A percentile compares a stretch with the other conserved stretches of the same genome.
These are phyloP conservation scores for Prunus persica DNA, from an alignment of 306 rosid genomes.

Conservation along the genomic window Prunus_persica_NCBIv2 NC_034014.1:25521501-25522000, in stretches of 20 bases:
- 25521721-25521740: conserved; percentile 40
- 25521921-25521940: conserved; percentile 31
- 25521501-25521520: conserved; percentile 22
- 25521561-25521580: conserved; percentile 43
- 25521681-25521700: conserved; percentile 37
- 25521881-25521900: conserved; percentile 26
- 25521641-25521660: conserved; percentile 23
- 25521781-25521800: conserved; percentile 77
- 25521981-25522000: neutral
- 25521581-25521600: conserved; percentile 32
- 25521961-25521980: conserved; percentile 7
- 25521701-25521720: conserved; percentile 37
- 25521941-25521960: conserved; percentile 69
- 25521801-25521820: conserved; percentile 73
- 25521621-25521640: conserved; percentile 47
- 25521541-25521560: conserved; percentile 54
- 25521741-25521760: conserved; percentile 76
- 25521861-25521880: conserved; percentile 64
- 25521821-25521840: conserved; percentile 89
- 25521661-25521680: conserved; percentile 22
- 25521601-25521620: conserved; percentile 81
- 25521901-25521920: conserved; percentile 28
- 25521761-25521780: conserved; percentile 64
- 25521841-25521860: conserved; percentile 99
- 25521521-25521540: conserved; percentile 53